Base-by-base conservation (phyloP, 768 basidiomycete species). In the Rhizopogon vesiculosus region DNA sequence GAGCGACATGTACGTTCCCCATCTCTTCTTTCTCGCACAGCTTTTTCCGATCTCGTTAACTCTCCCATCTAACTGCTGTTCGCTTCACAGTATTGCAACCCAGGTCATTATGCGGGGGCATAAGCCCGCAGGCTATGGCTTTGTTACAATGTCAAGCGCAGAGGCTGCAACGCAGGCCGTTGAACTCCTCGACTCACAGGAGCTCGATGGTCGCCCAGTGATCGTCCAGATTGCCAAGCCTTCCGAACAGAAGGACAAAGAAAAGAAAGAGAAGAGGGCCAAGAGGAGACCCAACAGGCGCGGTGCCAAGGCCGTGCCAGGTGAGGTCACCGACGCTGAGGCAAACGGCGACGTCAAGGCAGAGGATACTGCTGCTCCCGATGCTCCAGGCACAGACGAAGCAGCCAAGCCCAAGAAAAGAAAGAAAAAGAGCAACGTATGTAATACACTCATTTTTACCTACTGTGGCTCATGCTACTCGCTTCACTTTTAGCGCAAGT, bases 201-300 rank as follows among this genome's bases (percentile, higher is more conserved):
- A 93, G 75, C 88, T 96, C 74, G 89, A 93, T 62, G 89, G 88
- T 62, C 91, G 93, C 73, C 77, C 76, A 72, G 86, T 96, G 69
- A 88, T 93, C 75, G 80, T 95, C 75, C 91, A 96, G 82, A 77
- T 93, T 72, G 93, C 93, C 70, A 95, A 93, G 78, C 93, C 92
- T 59, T 78, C 86, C 57, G 90, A 91, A 62, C 85, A 89, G 76
- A 94, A 93, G 76, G 87, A 89, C 76, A 65, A 54, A 56, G 88
- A 89, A 67, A 87, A 79, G 73, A 90, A 81, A 75, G 87, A 89
- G 74, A 88, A 77, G 74, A 87, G 76, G 75, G 70, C 83, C 62
- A 90, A 85, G 82, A 86, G 89, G 77, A 82, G 85, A 75, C 83
- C 87, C 63, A 86, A 89, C 74, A 87, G 91, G 75, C 89, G 91